Evolutionary conservation across 192 early-diverging fungal species (phyloP).

Genomic region (Martensiomyces pterosporus): DNA sequence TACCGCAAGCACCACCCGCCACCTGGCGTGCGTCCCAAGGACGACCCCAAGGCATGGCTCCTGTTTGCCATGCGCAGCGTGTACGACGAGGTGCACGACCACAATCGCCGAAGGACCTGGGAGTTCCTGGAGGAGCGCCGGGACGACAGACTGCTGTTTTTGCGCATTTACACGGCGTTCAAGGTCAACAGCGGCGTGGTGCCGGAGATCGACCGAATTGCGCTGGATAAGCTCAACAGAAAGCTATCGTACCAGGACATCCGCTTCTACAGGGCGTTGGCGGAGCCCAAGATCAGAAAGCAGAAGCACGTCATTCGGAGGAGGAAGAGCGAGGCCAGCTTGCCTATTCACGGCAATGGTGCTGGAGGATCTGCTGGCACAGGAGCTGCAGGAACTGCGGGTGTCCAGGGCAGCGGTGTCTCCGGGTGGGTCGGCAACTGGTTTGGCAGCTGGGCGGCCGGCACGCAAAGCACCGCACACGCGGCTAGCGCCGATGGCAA

Average conservation of each 20-base stretch:
- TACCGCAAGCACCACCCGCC: slow-evolving; percentile 86
- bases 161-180: slow-evolving; percentile 68
- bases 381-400: slow-evolving; percentile 1
- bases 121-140: slow-evolving; percentile 72
- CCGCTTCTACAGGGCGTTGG: slow-evolving; percentile 74
- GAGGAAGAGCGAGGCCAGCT: slow-evolving; percentile 23
- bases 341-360: slow-evolving; percentile 1
- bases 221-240: slow-evolving; percentile 66
- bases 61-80: slow-evolving; percentile 71
- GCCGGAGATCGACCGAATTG: slow-evolving; percentile 37
- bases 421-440: slow-evolving; percentile 51
- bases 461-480: slow-evolving; percentile 2
- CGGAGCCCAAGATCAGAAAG: slow-evolving; percentile 65
- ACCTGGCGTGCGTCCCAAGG: slow-evolving; percentile 70
- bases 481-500: background rate
- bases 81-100: slow-evolving; percentile 82
- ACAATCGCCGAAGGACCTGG: slow-evolving; percentile 82
- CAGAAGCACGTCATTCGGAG: slow-evolving; percentile 62
- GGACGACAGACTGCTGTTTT: slow-evolving; percentile 72
- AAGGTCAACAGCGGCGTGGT: slow-evolving; percentile 42
- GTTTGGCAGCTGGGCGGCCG: slow-evolving; percentile 46
- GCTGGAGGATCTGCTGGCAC: slow-evolving; percentile 3
- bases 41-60: slow-evolving; percentile 84
- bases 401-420: slow-evolving; percentile 16
- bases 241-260: slow-evolving; percentile 87